These are phyloP conservation scores for Trichoderma atroviride DNA, from an alignment of 2,329 filamentous ascomycete species.

Conservation along the genomic window DNA sequence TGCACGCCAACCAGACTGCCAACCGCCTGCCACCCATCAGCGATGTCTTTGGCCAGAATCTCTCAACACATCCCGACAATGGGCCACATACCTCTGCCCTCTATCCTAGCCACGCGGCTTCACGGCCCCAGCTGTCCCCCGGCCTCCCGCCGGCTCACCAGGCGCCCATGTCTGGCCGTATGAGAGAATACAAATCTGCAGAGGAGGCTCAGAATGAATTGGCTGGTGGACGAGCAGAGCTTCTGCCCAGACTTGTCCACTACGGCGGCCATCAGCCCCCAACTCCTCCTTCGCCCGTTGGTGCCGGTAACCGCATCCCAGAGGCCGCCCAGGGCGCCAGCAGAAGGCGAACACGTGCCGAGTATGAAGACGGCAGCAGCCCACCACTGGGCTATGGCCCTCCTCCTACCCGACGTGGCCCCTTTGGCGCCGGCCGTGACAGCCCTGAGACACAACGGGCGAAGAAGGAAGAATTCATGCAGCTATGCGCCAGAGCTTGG, in stretches of 20 bases:
- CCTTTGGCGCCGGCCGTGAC: constrained; percentile 80
- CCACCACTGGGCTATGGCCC: constrained; percentile 80
- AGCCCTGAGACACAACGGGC: constrained; percentile 78
- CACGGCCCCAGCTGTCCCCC: constrained; percentile 74
- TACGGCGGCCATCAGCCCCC: constrained; percentile 94
- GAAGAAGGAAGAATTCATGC: constrained; percentile 92
- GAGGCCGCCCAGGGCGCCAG: constrained; percentile 61
- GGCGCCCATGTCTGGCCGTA: constrained; percentile 61
- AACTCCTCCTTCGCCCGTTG: constrained; percentile 80
- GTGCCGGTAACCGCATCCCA: constrained; percentile 52
- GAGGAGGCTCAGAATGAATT: constrained; percentile 93
- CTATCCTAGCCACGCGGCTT: constrained; percentile 64
- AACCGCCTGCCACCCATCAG: constrained; percentile 92
- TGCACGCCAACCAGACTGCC: constrained; percentile 83
- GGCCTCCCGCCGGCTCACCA: constrained; percentile 64
- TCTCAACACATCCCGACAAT: constrained; percentile 64
- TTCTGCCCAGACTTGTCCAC: constrained; percentile 91
- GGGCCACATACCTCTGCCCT: constrained; percentile 45
- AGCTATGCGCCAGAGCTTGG: constrained; percentile 87
- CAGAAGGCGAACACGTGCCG: constrained; percentile 78
- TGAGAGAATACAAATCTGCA: constrained; percentile 89
- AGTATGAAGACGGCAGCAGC: constrained; percentile 91
- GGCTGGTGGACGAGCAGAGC: constrained; percentile 86
- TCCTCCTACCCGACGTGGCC: constrained; percentile 61
- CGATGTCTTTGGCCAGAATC: constrained; percentile 86